Base-by-base conservation (phyloP, 2,329 filamentous ascomycete genomes). In the Fusarium domesticum region DNA sequence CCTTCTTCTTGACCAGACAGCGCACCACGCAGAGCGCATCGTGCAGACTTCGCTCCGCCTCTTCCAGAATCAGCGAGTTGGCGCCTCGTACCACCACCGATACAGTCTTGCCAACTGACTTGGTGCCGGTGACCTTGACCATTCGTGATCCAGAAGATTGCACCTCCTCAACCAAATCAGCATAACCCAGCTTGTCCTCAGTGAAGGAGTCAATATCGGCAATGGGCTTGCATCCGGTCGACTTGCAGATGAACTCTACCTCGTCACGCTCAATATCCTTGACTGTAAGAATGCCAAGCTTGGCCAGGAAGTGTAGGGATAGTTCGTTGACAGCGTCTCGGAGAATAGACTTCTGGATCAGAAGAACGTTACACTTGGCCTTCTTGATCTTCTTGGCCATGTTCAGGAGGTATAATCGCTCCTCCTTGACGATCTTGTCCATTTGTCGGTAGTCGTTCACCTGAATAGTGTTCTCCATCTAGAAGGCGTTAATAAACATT, bases 311-410 rank as follows among this genome's bases (percentile, higher is more conserved):
- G 74, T 98, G 93, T 54, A 98, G 80, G 51, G 89, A 95, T 46
- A 98, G 80, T 61, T 98, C 93, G 74, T 98, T 98, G 68, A 98
- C 91, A 28, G 93, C 93, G 63, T 98, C 93, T 59, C 93, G 85
- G 47, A 98, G 83, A 60, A 98, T 98, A 12, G 92, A 97, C 74
- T 98, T 98, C 66, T 98, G 93, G 59, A 98, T 97, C 57, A 98
- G 78, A 35, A 97, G 83, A 34, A 98, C 93, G 63, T 98, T 98
- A 75, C 93, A 98, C 77, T 97, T 98, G 58, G 93, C 91, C 80
- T 97, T 98, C 76, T 97, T 96, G 71, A 98, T 98, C 80, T 97
- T 98, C 82, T 98, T 97, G 66, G 95, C 91, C 83, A 98, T 88
- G 77, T 97, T 97, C 47, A 98, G 81, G 54, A 98, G 82, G 72